These are phyloP conservation scores for Narthecium ossifragum DNA, from an alignment of 106 monocot genomes.

Conservation along the genomic window DNA sequence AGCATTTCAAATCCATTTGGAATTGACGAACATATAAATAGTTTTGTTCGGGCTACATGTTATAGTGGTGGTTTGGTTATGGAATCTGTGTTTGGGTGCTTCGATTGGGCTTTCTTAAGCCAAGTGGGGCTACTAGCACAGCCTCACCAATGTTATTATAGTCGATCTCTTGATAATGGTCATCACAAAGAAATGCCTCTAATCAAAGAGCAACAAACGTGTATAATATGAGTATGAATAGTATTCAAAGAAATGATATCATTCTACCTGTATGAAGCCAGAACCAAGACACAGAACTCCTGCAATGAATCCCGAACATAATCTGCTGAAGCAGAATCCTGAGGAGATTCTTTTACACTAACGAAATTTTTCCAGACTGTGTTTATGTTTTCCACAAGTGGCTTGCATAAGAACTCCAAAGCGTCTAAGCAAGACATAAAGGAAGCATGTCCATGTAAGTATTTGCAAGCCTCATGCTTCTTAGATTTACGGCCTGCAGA, in stretches of 20 bases:
- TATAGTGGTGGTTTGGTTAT: too few species aligned
- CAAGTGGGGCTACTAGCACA: too few species aligned
- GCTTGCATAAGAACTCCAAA: not conserved
- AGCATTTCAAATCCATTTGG: too few species aligned
- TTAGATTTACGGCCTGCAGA: not conserved
- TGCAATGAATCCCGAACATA: not conserved
- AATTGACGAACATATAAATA: too few species aligned
- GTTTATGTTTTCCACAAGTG: not conserved
- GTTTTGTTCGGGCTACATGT: too few species aligned
- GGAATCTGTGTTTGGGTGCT: too few species aligned
- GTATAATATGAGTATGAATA: too few species aligned
- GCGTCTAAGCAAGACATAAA: not conserved
- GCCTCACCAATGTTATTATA: too few species aligned
- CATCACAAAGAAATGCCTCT: too few species aligned
- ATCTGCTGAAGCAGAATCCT: not conserved
- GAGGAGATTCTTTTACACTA: not conserved
- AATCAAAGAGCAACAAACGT: too few species aligned
- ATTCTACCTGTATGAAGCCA: not conserved
- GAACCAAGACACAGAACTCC: not conserved
- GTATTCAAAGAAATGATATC: not conserved
- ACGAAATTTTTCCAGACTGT: not conserved
- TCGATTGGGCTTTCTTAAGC: too few species aligned
- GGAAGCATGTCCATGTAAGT: not conserved
- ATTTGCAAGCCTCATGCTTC: not conserved
- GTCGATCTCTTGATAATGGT: too few species aligned